These are phyloP conservation scores for Cyclotella sp. DNA, from an alignment of 108 stramenopile species.

Conservation along the genomic window DNA sequence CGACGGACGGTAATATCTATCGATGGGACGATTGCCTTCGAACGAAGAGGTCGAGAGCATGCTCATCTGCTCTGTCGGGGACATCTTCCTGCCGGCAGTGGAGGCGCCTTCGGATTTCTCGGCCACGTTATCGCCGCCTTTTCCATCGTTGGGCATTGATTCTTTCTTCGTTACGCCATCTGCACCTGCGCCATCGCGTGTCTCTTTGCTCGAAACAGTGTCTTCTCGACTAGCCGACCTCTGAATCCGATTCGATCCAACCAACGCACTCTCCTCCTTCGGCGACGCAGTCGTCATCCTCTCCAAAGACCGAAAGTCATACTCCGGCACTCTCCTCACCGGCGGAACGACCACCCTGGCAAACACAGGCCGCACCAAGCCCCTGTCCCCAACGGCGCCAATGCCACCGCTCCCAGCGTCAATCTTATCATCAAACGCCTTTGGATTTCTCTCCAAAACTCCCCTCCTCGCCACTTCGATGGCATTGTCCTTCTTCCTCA, in stretches of 20 bases:
- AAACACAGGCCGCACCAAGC: constrained; percentile 2
- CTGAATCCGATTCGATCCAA: neutral
- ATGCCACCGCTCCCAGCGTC: neutral
- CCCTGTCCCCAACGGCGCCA: neutral
- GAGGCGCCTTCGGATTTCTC: neutral
- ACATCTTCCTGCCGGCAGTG: neutral
- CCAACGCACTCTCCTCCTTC: neutral
- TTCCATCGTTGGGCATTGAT: neutral
- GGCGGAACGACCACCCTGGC: constrained; percentile 1
- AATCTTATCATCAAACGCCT: constrained; percentile 76
- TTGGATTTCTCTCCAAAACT: constrained; percentile 76
- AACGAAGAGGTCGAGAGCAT: neutral
- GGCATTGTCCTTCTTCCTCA: constrained; percentile 27
- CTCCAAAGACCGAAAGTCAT: constrained; percentile 42
- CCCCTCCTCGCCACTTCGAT: constrained; percentile 59
- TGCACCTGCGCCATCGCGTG: neutral
- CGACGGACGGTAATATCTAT: constrained; percentile 27
- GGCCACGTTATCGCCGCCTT: neutral
- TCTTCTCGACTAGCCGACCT: neutral
- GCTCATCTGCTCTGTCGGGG: neutral
- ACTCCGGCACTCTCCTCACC: constrained; percentile 10
- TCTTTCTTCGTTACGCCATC: neutral
- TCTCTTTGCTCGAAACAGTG: too few relatives aligned
- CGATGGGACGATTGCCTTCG: neutral
- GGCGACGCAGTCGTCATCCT: neutral